Evolutionary conservation across 75 land plant genomes (phyloP).

Genomic region (Ceratopteris richardii): DNA sequence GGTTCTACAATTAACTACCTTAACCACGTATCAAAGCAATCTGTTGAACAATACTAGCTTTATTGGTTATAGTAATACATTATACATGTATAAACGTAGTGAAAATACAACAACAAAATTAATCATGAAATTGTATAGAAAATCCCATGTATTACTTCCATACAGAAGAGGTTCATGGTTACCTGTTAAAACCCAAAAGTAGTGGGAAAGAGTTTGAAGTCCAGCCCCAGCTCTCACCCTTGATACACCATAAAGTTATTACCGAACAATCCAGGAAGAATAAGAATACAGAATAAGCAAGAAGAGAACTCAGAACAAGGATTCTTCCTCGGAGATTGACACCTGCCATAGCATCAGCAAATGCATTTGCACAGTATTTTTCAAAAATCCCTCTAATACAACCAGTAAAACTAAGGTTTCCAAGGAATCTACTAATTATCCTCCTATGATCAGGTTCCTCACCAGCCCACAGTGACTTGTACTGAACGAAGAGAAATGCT

Average conservation of each 20-base stretch:
- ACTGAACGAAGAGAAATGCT: slow-evolving; percentile 64
- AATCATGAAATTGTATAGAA: not conserved
- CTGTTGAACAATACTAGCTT: too few species aligned
- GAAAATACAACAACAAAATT: not conserved
- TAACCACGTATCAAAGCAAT: too few species aligned
- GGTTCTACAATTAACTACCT: too few species aligned
- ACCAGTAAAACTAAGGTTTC: not conserved
- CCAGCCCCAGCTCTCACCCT: slow-evolving; percentile 27
- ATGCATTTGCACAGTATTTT: too few species aligned
- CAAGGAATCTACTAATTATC: too few species aligned
- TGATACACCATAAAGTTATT: slow-evolving; percentile 22
- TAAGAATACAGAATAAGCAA: not conserved
- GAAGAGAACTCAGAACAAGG: not conserved
- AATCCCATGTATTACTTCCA: too few species aligned
- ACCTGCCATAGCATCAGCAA: too few species aligned
- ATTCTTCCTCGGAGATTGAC: not conserved
- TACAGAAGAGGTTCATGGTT: too few species aligned
- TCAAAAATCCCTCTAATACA: not conserved
- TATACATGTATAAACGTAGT: too few species aligned
- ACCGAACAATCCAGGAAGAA: slow-evolving; percentile 2
- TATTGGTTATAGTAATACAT: too few species aligned
- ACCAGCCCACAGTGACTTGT: slow-evolving; percentile 48
- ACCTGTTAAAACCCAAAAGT: slow-evolving; percentile 56
- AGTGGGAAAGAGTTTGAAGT: slow-evolving; percentile 40
- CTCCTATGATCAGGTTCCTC: too few species aligned